Evolutionary conservation across 306 rosid species (phyloP).

Genomic region (Aeschynomene evenia): DNA sequence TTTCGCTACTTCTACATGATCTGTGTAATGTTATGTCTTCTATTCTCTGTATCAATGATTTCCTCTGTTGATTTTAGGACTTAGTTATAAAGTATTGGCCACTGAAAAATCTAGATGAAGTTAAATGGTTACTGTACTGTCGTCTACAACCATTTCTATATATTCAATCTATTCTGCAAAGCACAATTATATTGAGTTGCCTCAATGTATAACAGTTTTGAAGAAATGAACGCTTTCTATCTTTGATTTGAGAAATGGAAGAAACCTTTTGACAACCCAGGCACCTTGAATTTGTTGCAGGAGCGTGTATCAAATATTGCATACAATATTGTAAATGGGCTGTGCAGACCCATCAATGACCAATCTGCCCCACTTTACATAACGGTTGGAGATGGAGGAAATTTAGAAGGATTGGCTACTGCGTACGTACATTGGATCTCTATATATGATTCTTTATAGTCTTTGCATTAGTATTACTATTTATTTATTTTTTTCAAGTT

Average conservation of each 20-base stretch:
- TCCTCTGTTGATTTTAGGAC: neutral
- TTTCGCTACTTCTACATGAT: neutral
- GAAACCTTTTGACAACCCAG: neutral
- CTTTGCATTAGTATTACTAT: too few relatives aligned
- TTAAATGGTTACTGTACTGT: neutral
- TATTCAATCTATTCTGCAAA: neutral
- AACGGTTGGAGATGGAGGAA: conserved; percentile 88
- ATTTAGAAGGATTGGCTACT: conserved; percentile 67
- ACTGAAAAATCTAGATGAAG: neutral
- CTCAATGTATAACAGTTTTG: neutral
- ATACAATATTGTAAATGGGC: conserved; percentile 34
- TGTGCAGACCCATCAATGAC: conserved; percentile 22
- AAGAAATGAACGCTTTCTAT: neutral
- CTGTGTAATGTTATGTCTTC: neutral
- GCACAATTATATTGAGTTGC: too few relatives aligned
- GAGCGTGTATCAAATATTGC: conserved; percentile 64
- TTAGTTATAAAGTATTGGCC: neutral
- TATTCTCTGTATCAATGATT: neutral
- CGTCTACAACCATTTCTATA: neutral
- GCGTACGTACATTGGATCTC: conserved; percentile 37
- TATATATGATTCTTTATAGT: neutral
- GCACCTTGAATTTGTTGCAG: conserved; percentile 44
- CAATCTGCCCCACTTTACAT: conserved; percentile 67
- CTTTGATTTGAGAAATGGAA: neutral
- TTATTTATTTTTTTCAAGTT: neutral